A percentile compares a stretch with the other conserved stretches of the same genome.
These are phyloP conservation scores for Knoxdaviesia proteae DNA, from an alignment of 2,329 filamentous ascomycete genomes.

Conservation along the genomic window DNA sequence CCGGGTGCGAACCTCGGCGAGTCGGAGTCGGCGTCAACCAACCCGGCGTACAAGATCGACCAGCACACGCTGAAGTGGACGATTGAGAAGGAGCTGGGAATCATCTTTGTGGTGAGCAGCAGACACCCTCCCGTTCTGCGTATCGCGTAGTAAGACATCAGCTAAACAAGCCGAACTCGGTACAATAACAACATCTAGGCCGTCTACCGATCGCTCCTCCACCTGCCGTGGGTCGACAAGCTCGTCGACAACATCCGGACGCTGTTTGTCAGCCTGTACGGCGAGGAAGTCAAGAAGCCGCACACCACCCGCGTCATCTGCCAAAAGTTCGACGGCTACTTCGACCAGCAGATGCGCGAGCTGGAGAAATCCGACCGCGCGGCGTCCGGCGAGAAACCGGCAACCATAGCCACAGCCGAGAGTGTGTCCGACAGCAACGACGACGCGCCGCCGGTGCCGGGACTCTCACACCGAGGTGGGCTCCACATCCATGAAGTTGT, in stretches of 20 bases:
- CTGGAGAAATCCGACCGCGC: conserved; percentile 36
- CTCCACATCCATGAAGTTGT: no score
- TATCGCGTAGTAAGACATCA: no score
- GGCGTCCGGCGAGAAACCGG: conserved; percentile 8
- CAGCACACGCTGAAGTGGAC: conserved; percentile 94
- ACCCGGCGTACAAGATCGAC: conserved; percentile 68
- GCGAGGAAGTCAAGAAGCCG: conserved; percentile 63
- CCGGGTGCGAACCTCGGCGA: conserved; percentile 39
- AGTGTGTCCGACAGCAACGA: not conserved
- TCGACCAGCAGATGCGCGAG: conserved; percentile 77
- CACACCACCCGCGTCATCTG: conserved; percentile 64
- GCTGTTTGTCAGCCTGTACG: conserved; percentile 79
- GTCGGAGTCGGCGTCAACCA: conserved; percentile 34
- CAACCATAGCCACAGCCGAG: conserved; percentile 8
- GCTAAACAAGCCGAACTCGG: not conserved
- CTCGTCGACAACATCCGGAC: conserved; percentile 87
- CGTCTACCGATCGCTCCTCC: conserved; percentile 86
- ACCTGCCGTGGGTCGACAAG: conserved; percentile 92
- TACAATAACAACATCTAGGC: conserved; percentile 32
- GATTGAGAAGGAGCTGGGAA: conserved; percentile 70
- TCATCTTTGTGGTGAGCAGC: conserved; percentile 69
- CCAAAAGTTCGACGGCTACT: conserved; percentile 69
- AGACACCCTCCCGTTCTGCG: no score
- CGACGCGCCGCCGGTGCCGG: conserved; percentile 13
- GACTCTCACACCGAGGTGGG: conserved; percentile 19